Conservation (phyloP, 345 rosid species). For the Isatis tinctoria region DNA sequence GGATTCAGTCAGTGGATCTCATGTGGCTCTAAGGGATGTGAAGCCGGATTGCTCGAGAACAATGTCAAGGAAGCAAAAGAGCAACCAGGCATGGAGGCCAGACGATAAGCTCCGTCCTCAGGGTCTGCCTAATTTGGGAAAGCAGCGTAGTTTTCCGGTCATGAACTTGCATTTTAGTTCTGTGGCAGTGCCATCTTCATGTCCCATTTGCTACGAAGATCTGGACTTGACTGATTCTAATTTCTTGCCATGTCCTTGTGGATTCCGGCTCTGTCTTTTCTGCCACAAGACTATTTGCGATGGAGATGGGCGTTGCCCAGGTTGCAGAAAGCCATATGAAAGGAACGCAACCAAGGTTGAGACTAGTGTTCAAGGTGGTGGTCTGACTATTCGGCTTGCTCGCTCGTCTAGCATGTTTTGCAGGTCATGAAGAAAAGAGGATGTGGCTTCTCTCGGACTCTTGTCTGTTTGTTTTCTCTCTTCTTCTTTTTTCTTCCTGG, state of each 20-base stretch:
- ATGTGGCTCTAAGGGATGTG: constrained; percentile 26
- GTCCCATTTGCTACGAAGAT: constrained; percentile 85
- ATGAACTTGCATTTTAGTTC: constrained; percentile 47
- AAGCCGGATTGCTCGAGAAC: constrained; percentile 27
- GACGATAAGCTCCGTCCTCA: constrained; percentile 79
- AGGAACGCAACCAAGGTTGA: constrained; percentile 47
- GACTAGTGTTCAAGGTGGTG: constrained; percentile 53
- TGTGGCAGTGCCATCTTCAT: constrained; percentile 40
- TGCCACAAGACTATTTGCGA: constrained; percentile 94
- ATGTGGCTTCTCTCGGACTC: constrained; percentile 23
- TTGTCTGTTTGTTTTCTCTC: constrained; percentile 41
- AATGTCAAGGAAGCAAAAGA: constrained; percentile 39
- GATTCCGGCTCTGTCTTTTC: constrained; percentile 88
- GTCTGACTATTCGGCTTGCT: constrained; percentile 54
- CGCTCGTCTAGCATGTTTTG: constrained; percentile 83
- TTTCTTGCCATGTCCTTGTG: constrained; percentile 82
- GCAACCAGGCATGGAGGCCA: constrained; percentile 71
- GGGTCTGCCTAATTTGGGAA: constrained; percentile 69
- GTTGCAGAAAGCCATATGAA: constrained; percentile 81
- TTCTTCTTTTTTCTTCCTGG: constrained; percentile 3
- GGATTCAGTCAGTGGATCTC: constrained; percentile 6
- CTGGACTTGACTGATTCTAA: constrained; percentile 77
- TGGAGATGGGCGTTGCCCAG: constrained; percentile 92
- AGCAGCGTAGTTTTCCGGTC: constrained; percentile 59
- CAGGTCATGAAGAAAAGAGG: constrained; percentile 55